A percentile compares a stretch with the other conserved stretches of the same genome.
Conservation (phyloP, 1,139 yeast genomes). For the Ashbya aceris region DNA sequence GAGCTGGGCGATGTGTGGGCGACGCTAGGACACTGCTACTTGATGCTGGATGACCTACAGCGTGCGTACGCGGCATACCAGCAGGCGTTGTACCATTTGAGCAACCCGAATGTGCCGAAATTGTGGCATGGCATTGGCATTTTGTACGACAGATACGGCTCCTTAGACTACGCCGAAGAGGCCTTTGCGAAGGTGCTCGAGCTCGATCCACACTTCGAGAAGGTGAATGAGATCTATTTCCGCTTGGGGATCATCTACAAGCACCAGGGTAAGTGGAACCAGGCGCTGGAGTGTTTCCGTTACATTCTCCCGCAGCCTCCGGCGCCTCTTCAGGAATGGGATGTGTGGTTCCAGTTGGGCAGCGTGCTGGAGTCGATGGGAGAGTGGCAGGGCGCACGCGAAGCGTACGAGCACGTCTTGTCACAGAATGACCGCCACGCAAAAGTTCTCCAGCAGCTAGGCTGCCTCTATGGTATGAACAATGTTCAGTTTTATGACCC, state of each 20-base stretch:
- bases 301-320: slow-evolving; percentile 89
- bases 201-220: slow-evolving; percentile 91
- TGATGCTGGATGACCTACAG: slow-evolving; percentile 92
- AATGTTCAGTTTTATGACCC: slow-evolving; percentile 62
- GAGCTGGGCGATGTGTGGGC: slow-evolving; percentile 98
- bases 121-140: slow-evolving; percentile 98
- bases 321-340: slow-evolving; percentile 89
- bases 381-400: slow-evolving; percentile 85
- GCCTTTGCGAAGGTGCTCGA: slow-evolving; percentile 94
- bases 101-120: slow-evolving; percentile 91
- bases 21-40: slow-evolving; percentile 87
- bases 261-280: slow-evolving; percentile 80
- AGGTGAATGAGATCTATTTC: slow-evolving; percentile 92
- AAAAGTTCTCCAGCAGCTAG: slow-evolving; percentile 89
- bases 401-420: slow-evolving; percentile 88
- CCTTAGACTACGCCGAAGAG: slow-evolving; percentile 94
- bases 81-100: slow-evolving; percentile 83
- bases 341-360: slow-evolving; percentile 97
- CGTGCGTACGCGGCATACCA: slow-evolving; percentile 95
- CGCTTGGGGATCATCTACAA: slow-evolving; percentile 95
- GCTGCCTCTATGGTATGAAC: slow-evolving; percentile 86
- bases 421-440: slow-evolving; percentile 90
- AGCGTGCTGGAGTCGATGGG: slow-evolving; percentile 90
- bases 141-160: slow-evolving; percentile 89
- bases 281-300: slow-evolving; percentile 88